Evolutionary conservation across 805 yeast genomes (phyloP), one percentile per base, ranked within the genome.

Genomic region (Candida takata): DNA sequence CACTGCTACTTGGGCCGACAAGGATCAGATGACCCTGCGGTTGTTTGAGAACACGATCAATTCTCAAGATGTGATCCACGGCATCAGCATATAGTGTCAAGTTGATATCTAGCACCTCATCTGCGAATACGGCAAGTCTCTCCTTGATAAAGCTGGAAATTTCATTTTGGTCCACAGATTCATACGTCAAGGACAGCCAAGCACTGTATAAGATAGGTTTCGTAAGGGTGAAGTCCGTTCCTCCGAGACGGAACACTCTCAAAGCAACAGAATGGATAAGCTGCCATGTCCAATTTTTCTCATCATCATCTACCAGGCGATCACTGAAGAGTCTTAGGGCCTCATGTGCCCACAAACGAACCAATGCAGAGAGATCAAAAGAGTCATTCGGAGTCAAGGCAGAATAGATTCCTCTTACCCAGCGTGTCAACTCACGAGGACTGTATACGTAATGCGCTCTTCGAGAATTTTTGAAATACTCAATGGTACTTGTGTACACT

Each of bases 341-440:
- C 53, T 88, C 97, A 54, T 88, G 85, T 3, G 76, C 78, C 85
- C 92, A 83, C 1, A 87, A 41, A 28, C 86, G 60, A 0, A 82
- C 53, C 15, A 86, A 54, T 0, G 65, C 69, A 4, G 60, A 58
- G 16, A 77, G 49, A 1, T 57, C 40, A 7, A 65, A 43, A 11
- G 59, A 51, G 2, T 62, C 66, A 57, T 55, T 8, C 58, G 62
- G 36, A 48, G 56, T 23, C 72, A 47, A 26, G 0, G 77, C 74
- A 24, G 69, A 72, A 31, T 74, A 67, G 1, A 88, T 57, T n/a
- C 95, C 95, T 39, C 82, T 68, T 2, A 75, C 65, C 94, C 95
- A 85, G 38, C 97, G 64, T 0, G 97, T 86, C 11, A 88, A 65
- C 54, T 88, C 97, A 55, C 97, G 75, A 0, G 97, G 97, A 16